phyloP scores from a whole-genome alignment of 1,284 basidiomycete genomes.

The Afroboletus lepidellus region DNA sequence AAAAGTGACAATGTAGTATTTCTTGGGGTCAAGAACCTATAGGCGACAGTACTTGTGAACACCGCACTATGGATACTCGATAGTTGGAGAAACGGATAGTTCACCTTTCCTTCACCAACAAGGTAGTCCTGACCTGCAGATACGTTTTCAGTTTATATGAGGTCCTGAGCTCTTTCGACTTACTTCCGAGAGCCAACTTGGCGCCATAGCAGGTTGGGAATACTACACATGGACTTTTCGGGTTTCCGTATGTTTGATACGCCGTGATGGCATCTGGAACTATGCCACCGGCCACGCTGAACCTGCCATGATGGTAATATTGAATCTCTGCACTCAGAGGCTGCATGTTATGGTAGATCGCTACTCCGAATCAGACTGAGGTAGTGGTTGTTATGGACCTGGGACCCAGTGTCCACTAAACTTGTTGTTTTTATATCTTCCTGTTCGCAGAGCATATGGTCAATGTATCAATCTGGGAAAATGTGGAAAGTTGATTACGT shows the following conservation, averaged over 20 bases:
- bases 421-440: slow-evolving; percentile 13
- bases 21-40: neutral
- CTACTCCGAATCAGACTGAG: neutral
- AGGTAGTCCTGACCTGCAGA: neutral
- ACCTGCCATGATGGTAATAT: neutral
- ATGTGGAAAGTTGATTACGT: neutral
- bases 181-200: neutral
- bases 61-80: neutral
- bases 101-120: neutral
- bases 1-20: neutral
- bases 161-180: neutral
- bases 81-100: neutral
- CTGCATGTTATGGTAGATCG: slow-evolving; percentile 8
- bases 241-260: neutral
- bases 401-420: neutral
- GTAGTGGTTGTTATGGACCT: no score
- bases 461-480: neutral
- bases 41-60: neutral
- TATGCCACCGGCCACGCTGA: neutral
- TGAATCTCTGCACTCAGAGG: slow-evolving; percentile 1
- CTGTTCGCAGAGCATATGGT: neutral
- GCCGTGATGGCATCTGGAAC: neutral
- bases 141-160: no score
- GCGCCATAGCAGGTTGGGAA: neutral
- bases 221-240: neutral